These are phyloP conservation scores for Beta corolliflora DNA, from an alignment of 179 eudicot species.

Conservation along the genomic window DNA sequence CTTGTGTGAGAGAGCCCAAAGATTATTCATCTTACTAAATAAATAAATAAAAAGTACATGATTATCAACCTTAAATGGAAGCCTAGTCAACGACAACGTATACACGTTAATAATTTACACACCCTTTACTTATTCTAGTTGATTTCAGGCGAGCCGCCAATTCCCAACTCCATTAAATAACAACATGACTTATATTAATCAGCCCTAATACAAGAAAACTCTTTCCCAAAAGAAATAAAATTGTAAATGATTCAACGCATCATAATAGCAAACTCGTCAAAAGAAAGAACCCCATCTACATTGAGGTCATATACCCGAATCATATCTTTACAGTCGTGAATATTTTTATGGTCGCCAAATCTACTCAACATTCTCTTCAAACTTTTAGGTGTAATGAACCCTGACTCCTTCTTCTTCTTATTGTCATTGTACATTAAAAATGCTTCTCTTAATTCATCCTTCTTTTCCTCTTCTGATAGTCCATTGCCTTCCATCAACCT, in stretches of 20 bases:
- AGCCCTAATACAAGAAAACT: no score
- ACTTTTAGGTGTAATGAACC: slow-evolving; percentile 57
- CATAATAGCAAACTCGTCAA: slow-evolving; percentile 63
- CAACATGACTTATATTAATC: no score
- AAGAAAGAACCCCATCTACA: slow-evolving; percentile 63
- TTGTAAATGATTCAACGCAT: slow-evolving; percentile 35
- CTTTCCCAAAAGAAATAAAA: no score
- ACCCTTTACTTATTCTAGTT: no score
- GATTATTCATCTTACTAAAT: no score
- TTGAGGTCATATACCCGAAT: slow-evolving; percentile 49
- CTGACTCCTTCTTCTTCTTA: slow-evolving; percentile 29
- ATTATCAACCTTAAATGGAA: no score
- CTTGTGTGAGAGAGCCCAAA: no score
- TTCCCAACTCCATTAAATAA: no score
- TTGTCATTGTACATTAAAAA: slow-evolving; percentile 56
- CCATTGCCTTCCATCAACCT: slow-evolving; percentile 44
- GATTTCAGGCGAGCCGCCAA: no score
- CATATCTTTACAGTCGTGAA: slow-evolving; percentile 54
- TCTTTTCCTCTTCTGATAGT: slow-evolving; percentile 46
- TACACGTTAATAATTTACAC: no score
- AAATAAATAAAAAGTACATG: no score
- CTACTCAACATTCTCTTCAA: slow-evolving; percentile 56
- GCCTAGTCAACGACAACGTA: no score
- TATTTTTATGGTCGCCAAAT: slow-evolving; percentile 48
- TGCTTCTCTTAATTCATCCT: slow-evolving; percentile 48